Conservation (phyloP, 768 basidiomycete species). For the Pisolithus albus region DNA sequence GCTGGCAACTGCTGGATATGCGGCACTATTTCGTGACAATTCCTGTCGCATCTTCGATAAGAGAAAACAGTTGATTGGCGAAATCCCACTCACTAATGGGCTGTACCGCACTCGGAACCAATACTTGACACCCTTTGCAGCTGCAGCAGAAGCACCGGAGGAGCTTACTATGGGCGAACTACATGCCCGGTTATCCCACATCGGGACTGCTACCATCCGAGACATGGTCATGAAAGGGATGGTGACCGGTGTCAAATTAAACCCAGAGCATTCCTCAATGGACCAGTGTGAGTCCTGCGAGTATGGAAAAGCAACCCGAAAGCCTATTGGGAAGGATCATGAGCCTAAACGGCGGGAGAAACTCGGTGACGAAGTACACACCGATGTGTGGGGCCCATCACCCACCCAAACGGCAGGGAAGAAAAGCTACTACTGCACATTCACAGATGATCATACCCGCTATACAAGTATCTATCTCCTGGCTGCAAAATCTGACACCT, state of each 20-base stretch:
- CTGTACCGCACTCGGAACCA: background rate
- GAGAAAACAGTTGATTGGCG: background rate
- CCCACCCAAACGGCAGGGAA: conserved; percentile 4
- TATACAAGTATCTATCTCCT: background rate
- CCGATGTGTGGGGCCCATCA: conserved; percentile 24
- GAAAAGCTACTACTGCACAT: no score
- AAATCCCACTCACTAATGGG: background rate
- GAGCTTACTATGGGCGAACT: background rate
- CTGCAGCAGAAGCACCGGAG: background rate
- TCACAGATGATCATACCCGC: background rate
- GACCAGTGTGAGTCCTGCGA: conserved; percentile 5
- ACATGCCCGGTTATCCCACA: background rate
- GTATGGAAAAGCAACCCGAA: conserved; percentile 3
- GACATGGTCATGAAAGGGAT: conserved; percentile 1
- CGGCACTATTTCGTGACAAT: background rate
- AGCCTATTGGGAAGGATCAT: conserved; percentile 3
- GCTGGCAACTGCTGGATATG: background rate
- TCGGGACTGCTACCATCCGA: background rate
- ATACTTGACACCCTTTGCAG: background rate
- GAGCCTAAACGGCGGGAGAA: background rate
- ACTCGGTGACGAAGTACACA: conserved; percentile 8
- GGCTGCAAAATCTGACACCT: conserved; percentile 4
- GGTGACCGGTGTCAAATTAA: background rate
- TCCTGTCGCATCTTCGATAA: conserved; percentile 1
- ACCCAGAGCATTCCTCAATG: background rate